Base-by-base conservation (phyloP, 495 filamentous ascomycete genomes). In the Penicillium lividum region DNA sequence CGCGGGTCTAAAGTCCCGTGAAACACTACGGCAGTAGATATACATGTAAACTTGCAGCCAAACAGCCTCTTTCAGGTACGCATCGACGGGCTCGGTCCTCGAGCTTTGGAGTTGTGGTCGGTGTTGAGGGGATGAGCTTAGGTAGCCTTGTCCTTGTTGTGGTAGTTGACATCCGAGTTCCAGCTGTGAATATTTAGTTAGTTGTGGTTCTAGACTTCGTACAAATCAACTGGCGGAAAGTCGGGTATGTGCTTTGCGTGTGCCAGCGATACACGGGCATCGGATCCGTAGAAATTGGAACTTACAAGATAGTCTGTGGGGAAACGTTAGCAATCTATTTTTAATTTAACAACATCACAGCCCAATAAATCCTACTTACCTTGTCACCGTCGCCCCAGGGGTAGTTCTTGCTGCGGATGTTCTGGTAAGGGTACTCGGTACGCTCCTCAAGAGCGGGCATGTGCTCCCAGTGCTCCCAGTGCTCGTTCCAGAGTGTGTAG, bases 391-490 rank as follows among this genome's bases (percentile, higher is more conserved):
- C 82, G 48, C 92, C 92, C 89, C 89, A 97, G 63, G 84, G 83
- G 84, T 77, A 97, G 82, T 93, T 94, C 83, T 91, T 93, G 63
- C 81, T 80, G 68, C 93, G 85, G 69, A 97, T 86, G 81, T 97
- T 97, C 85, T 92, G 89, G 83, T 92, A 97, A 55, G 90, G 83
- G 79, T 97, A 97, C 79, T 97, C 86, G 63, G 79, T 68, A 68
- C 90, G 86, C 76, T 97, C 93, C 81, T 95, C 90, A 38, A 94
- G 83, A 56, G 93, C 88, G 52, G 89, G 83, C 79, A 90, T 79
- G 80, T 97, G 92, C 6, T 73, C 74, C 89, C 88, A 91, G 79
- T 97, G 93, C 79, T 94, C 89, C 93, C 92, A 96, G 77, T 97
- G 93, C 84, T 95, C 90, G 58, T 82, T 84, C 91, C 92, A 97